Evolutionary conservation across 2,329 filamentous ascomycete species (phyloP).

Genomic region (Penicillium occitanis): DNA sequence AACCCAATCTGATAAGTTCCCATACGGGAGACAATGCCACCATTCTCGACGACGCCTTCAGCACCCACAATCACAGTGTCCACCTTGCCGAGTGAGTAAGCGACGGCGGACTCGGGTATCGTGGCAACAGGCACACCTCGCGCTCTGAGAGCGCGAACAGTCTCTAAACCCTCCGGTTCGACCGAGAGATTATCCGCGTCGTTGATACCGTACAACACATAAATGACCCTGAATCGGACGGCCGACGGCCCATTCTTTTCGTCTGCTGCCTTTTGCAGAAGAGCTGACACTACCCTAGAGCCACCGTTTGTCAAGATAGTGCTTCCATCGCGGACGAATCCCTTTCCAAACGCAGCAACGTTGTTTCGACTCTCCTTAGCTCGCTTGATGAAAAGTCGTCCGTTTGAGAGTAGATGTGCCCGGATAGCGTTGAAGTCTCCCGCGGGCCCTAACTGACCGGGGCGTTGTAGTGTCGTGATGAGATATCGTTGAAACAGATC

Average conservation of each 20-base stretch:
- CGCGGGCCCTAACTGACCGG: conserved; percentile 51
- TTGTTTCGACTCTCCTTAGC: conserved; percentile 81
- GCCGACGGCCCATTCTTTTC: conserved; percentile 55
- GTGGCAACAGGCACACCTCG: conserved; percentile 80
- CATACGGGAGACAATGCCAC: conserved; percentile 84
- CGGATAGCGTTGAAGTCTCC: conserved; percentile 80
- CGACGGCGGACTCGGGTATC: conserved; percentile 72
- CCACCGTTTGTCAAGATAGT: conserved; percentile 90
- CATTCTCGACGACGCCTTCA: conserved; percentile 91
- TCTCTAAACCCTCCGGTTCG: conserved; percentile 64
- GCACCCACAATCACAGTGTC: conserved; percentile 66
- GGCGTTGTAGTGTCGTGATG: conserved; percentile 66
- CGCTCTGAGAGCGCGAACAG: conserved; percentile 68
- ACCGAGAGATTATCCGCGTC: conserved; percentile 30
- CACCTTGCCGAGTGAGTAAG: conserved; percentile 74
- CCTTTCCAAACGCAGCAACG: conserved; percentile 76
- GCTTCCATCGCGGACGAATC: conserved; percentile 74
- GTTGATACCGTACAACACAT: conserved; percentile 56
- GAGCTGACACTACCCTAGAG: conserved; percentile 75
- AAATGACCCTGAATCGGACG: conserved; percentile 79
- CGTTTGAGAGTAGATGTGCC: conserved; percentile 80
- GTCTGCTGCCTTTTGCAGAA: conserved; percentile 73
- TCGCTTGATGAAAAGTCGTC: conserved; percentile 78
- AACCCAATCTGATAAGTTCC: conserved; percentile 84
- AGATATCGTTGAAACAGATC: conserved; percentile 95